Conservation (phyloP, 352 stramenopile genomes). For the Pythium angustatum region DNA sequence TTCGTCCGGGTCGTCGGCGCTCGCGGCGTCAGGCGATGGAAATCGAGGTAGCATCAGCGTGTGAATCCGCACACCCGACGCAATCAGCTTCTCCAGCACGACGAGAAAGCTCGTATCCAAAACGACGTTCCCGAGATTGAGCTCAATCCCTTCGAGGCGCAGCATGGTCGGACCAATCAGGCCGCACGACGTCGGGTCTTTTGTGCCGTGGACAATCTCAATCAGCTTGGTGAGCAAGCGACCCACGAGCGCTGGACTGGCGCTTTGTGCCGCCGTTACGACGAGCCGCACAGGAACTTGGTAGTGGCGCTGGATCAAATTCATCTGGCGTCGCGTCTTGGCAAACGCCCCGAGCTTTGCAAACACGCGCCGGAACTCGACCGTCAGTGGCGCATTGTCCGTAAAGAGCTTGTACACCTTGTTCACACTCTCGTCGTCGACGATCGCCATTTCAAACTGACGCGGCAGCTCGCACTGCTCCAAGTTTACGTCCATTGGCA, state of each 20-base stretch:
- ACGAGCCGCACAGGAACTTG: not conserved
- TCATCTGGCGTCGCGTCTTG: not conserved
- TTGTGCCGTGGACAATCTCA: not conserved
- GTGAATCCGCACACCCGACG: not conserved
- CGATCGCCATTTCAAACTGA: not conserved
- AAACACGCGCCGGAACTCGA: not conserved
- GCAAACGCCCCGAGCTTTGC: not conserved
- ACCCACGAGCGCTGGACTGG: not conserved
- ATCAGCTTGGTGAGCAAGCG: not conserved
- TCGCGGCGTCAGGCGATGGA: not conserved
- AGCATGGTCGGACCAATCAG: constrained; percentile 8
- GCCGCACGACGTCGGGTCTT: not conserved
- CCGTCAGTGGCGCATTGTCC: not conserved
- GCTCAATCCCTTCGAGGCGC: not conserved
- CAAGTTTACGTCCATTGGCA: constrained; percentile 1
- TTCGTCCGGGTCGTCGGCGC: not conserved
- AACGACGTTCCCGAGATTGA: not conserved
- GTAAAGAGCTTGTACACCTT: not conserved
- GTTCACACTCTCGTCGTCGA: not conserved
- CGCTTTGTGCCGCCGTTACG: not conserved
- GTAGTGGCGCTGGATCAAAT: not conserved
- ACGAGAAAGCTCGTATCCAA: not conserved
- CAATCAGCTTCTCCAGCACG: not conserved
- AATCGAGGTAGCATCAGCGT: not conserved
- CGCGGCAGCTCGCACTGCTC: not conserved